Conservation (phyloP, 225 moss, liverwort and hornwort genomes). For the Pseudisothecium myosuroides region DNA sequence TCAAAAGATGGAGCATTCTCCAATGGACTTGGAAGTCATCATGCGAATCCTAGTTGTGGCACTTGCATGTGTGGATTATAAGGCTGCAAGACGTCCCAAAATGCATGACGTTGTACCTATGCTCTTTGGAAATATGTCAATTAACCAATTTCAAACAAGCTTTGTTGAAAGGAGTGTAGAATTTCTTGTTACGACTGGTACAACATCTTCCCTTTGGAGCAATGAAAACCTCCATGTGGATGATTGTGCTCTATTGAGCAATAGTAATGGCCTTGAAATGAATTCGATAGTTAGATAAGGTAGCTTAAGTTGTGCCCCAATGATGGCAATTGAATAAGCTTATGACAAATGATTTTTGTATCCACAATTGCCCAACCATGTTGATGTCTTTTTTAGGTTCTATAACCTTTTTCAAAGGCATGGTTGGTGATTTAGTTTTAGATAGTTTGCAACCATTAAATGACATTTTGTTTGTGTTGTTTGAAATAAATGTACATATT, state of each 20-base stretch:
- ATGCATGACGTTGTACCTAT: not conserved
- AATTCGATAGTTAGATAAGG: not conserved
- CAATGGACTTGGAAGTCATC: not conserved
- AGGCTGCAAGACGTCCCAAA: not conserved
- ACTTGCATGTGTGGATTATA: not conserved
- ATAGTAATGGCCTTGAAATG: not conserved
- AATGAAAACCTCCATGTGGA: not conserved
- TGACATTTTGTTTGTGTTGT: not conserved
- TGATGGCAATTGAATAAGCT: not conserved
- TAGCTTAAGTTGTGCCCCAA: too few relatives aligned
- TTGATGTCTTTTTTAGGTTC: not conserved
- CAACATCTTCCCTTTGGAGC: not conserved
- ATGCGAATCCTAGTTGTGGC: fast-evolving
- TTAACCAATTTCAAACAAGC: not conserved
- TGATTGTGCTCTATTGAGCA: not conserved
- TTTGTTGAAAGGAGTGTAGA: not conserved
- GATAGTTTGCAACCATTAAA: not conserved
- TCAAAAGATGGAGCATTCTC: not conserved
- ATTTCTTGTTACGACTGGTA: not conserved
- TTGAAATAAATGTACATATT: not conserved
- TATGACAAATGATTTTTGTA: not conserved
- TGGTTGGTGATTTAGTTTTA: not conserved
- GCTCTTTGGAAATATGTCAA: not conserved
- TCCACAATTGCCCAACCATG: not conserved
- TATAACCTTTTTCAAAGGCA: not conserved